Evolutionary conservation across 2,329 filamentous ascomycete species (phyloP).

Genomic region (Paraphaeosphaeria sporulosa): DNA sequence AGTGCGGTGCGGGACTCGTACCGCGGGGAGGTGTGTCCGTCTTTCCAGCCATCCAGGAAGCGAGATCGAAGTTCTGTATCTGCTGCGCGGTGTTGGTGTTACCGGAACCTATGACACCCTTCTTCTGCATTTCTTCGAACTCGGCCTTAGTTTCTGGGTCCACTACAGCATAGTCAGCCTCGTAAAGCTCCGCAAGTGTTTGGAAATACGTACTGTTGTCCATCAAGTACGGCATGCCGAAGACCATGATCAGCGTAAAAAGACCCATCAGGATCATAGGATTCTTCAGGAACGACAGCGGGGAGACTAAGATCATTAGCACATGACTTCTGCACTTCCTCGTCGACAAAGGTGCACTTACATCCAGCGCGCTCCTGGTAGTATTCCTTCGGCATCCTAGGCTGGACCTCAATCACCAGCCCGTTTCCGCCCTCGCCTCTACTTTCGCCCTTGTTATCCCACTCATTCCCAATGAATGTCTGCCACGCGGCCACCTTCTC

Average conservation of each 20-base stretch:
- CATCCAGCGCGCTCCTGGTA: conserved; percentile 79
- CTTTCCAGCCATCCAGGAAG: conserved; percentile 71
- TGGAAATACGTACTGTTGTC: conserved; percentile 80
- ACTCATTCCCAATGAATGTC: conserved; percentile 88
- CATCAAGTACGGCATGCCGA: conserved; percentile 94
- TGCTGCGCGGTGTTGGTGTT: conserved; percentile 55
- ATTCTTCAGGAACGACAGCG: conserved; percentile 85
- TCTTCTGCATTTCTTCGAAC: conserved; percentile 88
- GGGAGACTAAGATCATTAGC: conserved; percentile 66
- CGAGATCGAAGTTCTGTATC: conserved; percentile 71
- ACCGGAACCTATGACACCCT: conserved; percentile 65
- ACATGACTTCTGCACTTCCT: not conserved
- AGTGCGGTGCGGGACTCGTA: conserved; percentile 37
- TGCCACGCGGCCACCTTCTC: conserved; percentile 74
- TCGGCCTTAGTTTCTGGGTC: conserved; percentile 95
- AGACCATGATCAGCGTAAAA: conserved; percentile 80
- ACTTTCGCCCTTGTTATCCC: conserved; percentile 81
- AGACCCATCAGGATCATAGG: conserved; percentile 96
- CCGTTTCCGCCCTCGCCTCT: conserved; percentile 55
- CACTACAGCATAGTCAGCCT: conserved; percentile 66
- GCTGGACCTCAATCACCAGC: conserved; percentile 66
- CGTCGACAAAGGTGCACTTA: conserved; percentile 56
- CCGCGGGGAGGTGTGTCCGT: conserved; percentile 37
- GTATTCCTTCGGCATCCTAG: conserved; percentile 72
- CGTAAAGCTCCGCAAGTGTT: not conserved